Evolutionary conservation across 768 basidiomycete species (phyloP), one percentile per base, ranked within the genome.

Genomic region (Lanmaoa rubissima): DNA sequence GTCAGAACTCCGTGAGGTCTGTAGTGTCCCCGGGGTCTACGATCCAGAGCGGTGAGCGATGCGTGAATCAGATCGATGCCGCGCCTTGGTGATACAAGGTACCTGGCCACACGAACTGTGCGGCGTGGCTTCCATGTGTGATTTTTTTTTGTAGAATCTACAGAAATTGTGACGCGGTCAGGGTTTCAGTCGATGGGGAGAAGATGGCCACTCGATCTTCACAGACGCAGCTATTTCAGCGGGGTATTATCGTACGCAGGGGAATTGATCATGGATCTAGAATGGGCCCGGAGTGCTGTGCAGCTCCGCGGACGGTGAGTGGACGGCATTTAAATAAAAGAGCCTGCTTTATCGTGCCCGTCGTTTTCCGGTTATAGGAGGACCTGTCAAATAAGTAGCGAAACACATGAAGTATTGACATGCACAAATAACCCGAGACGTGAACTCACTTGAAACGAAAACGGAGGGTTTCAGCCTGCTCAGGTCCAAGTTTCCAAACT

Each of bases 31-130:
- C 45, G 26, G 44, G 42, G 54, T 19, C 42, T 6, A 26, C 24
- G 55, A 55, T 47, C 24, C 5, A 28, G 34, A 52, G 53, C 53
- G n/a, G 17, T 11, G 17, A 34, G 24, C 54, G 24, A 51, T 58
- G 11, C 19, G n/a, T 41, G 43, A 32, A 32, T 51, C 16, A 39
- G 26, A 47, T 58, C 19, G 57, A 35, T 40, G 36, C 28, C 32
- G 16, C 35, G 21, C 44, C 36, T 34, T 10, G 16, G 10, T 51
- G 21, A 40, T 21, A n/a, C 14, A 13, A 16, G n/a, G 44, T 3
- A 31, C 31, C 19, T 32, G 21, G 11, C 34, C 34, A n/a, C 26
- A 28, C 13, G 6, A 26, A 12, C 24, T 12, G 36, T 17, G 31
- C 3, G 36, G 31, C 43, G 31, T 39, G 34, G 31, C 26, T 39